These are phyloP conservation scores for Cercospora brassicicola DNA, from an alignment of 2,329 filamentous ascomycete genomes.

Conservation along the genomic window DNA sequence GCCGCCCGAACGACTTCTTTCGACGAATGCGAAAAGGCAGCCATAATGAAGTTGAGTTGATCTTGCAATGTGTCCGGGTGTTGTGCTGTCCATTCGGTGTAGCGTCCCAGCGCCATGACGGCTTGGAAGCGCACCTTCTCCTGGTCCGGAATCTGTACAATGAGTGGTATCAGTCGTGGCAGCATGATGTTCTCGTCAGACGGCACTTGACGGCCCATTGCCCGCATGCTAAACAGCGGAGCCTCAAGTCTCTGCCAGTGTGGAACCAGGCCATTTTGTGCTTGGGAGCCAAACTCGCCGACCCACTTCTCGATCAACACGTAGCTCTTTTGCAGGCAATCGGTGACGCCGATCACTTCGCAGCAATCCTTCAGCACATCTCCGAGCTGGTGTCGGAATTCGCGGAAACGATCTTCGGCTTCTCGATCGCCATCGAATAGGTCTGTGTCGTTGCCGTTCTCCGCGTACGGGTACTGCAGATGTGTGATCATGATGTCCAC, in stretches of 20 bases:
- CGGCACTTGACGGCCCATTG: slow-evolving; percentile 94
- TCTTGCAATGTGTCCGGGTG: slow-evolving; percentile 89
- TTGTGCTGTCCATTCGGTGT: slow-evolving; percentile 95
- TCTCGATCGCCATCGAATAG: slow-evolving; percentile 95
- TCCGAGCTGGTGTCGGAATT: slow-evolving; percentile 95
- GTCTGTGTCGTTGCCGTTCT: slow-evolving; percentile 68
- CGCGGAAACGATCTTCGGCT: slow-evolving; percentile 92
- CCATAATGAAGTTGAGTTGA: slow-evolving; percentile 94
- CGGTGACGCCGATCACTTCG: slow-evolving; percentile 89
- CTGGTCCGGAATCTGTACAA: slow-evolving; percentile 91
- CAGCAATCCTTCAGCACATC: slow-evolving; percentile 97
- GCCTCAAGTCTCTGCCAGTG: slow-evolving; percentile 97
- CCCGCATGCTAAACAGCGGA: slow-evolving; percentile 89
- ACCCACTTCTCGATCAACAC: slow-evolving; percentile 86
- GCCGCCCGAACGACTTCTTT: slow-evolving; percentile 89
- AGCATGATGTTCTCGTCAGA: slow-evolving; percentile 83
- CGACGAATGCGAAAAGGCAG: slow-evolving; percentile 83
- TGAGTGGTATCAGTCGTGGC: slow-evolving; percentile 85
- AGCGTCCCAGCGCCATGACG: slow-evolving; percentile 94
- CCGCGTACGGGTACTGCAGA: slow-evolving; percentile 79
- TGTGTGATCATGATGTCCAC: slow-evolving; percentile 92
- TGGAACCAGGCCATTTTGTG: slow-evolving; percentile 72
- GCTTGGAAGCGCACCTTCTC: slow-evolving; percentile 98
- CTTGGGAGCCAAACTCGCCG: slow-evolving; percentile 73
- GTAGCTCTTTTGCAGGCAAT: slow-evolving; percentile 87